Percentiles rank a stretch among this genome's conserved stretches.
phyloP scores from a whole-genome alignment of 2,329 filamentous ascomycete genomes.

The Apiospora koreana region DNA sequence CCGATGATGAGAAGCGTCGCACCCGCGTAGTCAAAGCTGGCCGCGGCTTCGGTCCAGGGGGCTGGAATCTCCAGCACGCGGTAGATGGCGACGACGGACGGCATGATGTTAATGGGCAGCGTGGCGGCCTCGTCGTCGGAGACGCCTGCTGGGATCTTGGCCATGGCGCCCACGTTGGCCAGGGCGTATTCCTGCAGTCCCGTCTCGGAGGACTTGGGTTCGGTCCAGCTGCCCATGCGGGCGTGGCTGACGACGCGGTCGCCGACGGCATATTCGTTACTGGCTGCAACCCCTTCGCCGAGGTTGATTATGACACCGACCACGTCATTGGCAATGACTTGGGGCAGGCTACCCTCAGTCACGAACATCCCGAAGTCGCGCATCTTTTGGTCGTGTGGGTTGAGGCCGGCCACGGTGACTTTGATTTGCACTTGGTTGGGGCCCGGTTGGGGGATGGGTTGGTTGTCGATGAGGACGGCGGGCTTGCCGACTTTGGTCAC shows the following conservation, averaged over 20 bases:
- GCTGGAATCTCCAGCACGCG: constrained; percentile 28
- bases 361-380: constrained; percentile 39
- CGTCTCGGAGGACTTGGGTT: constrained; percentile 12
- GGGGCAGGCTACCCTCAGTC: constrained; percentile 29
- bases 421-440: constrained; percentile 37
- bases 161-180: constrained; percentile 82
- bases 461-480: constrained; percentile 20
- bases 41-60: constrained; percentile 24
- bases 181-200: constrained; percentile 83
- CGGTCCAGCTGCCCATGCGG: background rate
- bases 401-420: constrained; percentile 34
- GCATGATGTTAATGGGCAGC: constrained; percentile 36
- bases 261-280: constrained; percentile 29
- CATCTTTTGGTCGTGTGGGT: constrained; percentile 38
- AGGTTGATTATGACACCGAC: constrained; percentile 33
- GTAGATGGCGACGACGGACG: constrained; percentile 37
- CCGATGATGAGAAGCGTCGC: constrained; percentile 34
- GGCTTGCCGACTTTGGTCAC: constrained; percentile 28
- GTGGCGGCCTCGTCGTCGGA: constrained; percentile 38
- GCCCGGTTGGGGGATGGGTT: constrained; percentile 31
- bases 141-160: constrained; percentile 34
- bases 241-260: constrained; percentile 35
- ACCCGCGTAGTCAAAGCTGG: constrained; percentile 25
- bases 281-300: constrained; percentile 26
- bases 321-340: constrained; percentile 36